Base-by-base conservation (phyloP, 2,329 filamentous ascomycete species). In the Tolypocladium amazonense region DNA sequence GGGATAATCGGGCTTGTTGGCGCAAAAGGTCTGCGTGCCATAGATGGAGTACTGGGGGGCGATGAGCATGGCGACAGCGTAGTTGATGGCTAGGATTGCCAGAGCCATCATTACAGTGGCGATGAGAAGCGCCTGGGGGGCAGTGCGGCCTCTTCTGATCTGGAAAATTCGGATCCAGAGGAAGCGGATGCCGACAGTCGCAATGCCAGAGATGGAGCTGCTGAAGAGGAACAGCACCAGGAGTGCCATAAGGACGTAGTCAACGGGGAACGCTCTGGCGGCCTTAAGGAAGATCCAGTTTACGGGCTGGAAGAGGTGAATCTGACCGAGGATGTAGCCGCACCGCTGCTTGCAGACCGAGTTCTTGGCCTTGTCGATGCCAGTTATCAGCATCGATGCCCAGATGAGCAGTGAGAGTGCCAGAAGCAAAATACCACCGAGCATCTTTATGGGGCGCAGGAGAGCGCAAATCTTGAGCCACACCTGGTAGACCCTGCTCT, bases 341-440 rank as follows among this genome's bases (percentile, higher is more conserved):
- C 94, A 99, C 67, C 85, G 87, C 61, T 86, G 79, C 72, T 94
- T 93, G 82, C 94, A 99, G 63, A 95, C 78, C 4, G 92, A 97
- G 77, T 97, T 97, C 73, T 89, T 92, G 41, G 92, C 90, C 77
- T 97, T 97, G 82, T 99, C 94, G 69, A 97, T 92, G 65, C 87
- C 89, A 0, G 93, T 97, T 70, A 97, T 89, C 66, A 97, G 82
- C 91, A 99, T 97, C 15, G 90, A 96, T 11, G 88, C 82, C 82
- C 91, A 96, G 65, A 95, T 82, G 50, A 96, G 65, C 18, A 96
- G 74, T 0, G 90, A 81, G 27, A 96, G 71, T 1, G 91, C 65
- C 38, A 97, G 80, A 3, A 97, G 77, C 0, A 96, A 66, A 56
- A 97, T 78, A 18, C 94, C 94, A 1, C 90, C 88, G 18, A 97